Percentiles rank a stretch among this genome's conserved stretches.
phyloP scores from a whole-genome alignment of 2,329 filamentous ascomycete species.

The Trichoderma sp. region DNA sequence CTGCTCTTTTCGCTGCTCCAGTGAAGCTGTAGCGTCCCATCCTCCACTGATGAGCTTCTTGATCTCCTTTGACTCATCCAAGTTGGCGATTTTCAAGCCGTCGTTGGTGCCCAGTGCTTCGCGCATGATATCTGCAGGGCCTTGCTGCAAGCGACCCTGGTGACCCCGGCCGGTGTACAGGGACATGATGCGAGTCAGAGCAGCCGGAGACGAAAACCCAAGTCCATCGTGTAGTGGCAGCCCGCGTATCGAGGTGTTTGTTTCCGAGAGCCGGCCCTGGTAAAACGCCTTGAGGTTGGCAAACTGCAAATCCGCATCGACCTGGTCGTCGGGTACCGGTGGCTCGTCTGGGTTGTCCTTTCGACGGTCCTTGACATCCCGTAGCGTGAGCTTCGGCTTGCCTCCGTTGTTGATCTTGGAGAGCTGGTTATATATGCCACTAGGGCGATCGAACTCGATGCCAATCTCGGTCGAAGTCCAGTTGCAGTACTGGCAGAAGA shows the following conservation, averaged over 20 bases:
- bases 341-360: slow-evolving; percentile 47
- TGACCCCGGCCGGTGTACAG: slow-evolving; percentile 72
- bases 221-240: slow-evolving; percentile 42
- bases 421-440: slow-evolving; percentile 81
- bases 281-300: slow-evolving; percentile 78
- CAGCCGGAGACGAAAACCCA: slow-evolving; percentile 74
- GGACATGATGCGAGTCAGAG: slow-evolving; percentile 86
- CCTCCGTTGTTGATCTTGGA: slow-evolving; percentile 68
- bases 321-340: slow-evolving; percentile 45
- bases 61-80: slow-evolving; percentile 65
- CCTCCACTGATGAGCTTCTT: slow-evolving; percentile 59
- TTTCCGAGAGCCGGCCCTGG: slow-evolving; percentile 71
- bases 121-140: slow-evolving; percentile 73
- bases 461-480: slow-evolving; percentile 91
- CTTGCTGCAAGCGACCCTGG: slow-evolving; percentile 64
- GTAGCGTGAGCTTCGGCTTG: slow-evolving; percentile 50
- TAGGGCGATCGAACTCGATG: slow-evolving; percentile 85
- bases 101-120: slow-evolving; percentile 73
- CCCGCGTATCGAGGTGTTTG: slow-evolving; percentile 54
- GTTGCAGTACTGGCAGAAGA: slow-evolving; percentile 87
- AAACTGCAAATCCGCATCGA: slow-evolving; percentile 71
- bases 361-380: slow-evolving; percentile 54
- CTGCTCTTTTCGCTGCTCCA: slow-evolving; percentile 52
- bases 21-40: slow-evolving; percentile 63
- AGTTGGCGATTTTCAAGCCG: slow-evolving; percentile 65